Percentiles rank a stretch among this genome's conserved stretches.
Evolutionary conservation across 129 eudicot genomes (phyloP).

Genomic region (Silybum marianum): DNA sequence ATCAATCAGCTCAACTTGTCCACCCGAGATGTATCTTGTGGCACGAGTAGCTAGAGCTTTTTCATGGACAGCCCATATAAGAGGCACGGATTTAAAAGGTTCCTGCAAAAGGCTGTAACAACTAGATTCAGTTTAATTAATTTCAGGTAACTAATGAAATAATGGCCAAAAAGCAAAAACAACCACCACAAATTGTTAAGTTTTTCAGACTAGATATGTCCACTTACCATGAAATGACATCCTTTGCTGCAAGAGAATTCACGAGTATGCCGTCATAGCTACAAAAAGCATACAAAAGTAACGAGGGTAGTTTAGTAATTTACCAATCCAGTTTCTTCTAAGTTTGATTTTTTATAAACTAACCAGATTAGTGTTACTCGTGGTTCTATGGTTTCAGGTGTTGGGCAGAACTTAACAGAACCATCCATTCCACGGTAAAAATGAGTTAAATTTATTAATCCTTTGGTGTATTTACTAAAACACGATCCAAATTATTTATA

Average conservation of each 20-base stretch:
- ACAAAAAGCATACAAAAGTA: slow-evolving; percentile 30
- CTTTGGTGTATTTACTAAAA: too few relatives aligned
- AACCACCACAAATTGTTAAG: neutral
- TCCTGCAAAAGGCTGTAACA: slow-evolving; percentile 91
- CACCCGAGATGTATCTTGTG: slow-evolving; percentile 48
- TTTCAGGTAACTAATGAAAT: too few relatives aligned
- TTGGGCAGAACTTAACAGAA: too few relatives aligned
- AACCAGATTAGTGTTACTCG: too few relatives aligned
- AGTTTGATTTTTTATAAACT: too few relatives aligned
- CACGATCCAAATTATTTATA: neutral
- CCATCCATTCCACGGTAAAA: too few relatives aligned
- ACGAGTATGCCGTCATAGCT: slow-evolving; percentile 92
- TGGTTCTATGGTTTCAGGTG: too few relatives aligned
- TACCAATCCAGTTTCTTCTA: too few relatives aligned
- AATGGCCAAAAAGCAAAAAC: neutral
- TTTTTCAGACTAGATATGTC: neutral
- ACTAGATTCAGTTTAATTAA: slow-evolving; percentile 40
- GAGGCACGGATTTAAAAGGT: slow-evolving; percentile 82
- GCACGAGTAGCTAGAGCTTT: slow-evolving; percentile 57
- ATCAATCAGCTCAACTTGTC: slow-evolving; percentile 50
- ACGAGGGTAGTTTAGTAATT: too few relatives aligned
- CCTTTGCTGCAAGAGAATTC: slow-evolving; percentile 66
- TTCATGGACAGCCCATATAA: slow-evolving; percentile 87
- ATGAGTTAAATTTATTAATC: too few relatives aligned
- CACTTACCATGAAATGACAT: slow-evolving; percentile 60